Evolutionary conservation across 2,329 filamentous ascomycete genomes (phyloP), one percentile per base, ranked within the genome.

Genomic region (Neofusicoccum parvum): DNA sequence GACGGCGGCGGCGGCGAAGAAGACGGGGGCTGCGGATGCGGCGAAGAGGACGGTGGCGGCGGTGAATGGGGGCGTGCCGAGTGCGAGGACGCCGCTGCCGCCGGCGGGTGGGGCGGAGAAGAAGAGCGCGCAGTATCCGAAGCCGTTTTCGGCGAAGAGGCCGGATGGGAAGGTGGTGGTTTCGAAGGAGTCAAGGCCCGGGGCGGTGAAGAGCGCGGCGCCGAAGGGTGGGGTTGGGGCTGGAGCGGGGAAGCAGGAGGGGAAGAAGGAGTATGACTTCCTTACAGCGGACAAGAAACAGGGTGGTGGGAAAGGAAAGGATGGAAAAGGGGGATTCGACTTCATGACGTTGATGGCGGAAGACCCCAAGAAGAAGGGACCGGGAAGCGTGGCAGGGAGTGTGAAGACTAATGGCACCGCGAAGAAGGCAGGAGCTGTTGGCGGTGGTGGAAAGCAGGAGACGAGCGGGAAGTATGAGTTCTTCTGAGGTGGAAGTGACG

Each of bases 141-240:
- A 54, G 62, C 62, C 62, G 14, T 64, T 56, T 34, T 54, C 49
- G 6, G n/a, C 27, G 17, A 46, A 23, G 32, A 46, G 49, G 32
- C 41, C 62, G 11, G 62, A 64, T 17, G 62, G 62, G 12, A 64
- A 64, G 37, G 62, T 64, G 12, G 45, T 54, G 37, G 14, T 64
- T 9, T 37, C 62, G 32, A 36, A 36, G 2, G 49, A 53, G 39
- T 64, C 62, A 17, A 54, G 20, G 50, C 62, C 62, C 14, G 50
- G 41, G 17, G 50, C 50, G 14, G 41, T 27, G 39, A 36, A 39
- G 27, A n/a, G 37, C 6, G 49, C 37, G 6, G 62, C 49, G 23
- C 23, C 23, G 23, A 23, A 23, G 23, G 23, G 23, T 23, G 23
- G 23, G 23, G 23, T 23, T 23, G 23, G 23, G 23, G 23, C 23